Base-by-base conservation (phyloP, 371 early-diverging fungal species). In the Amoeboaphelidium protococcarum region DNA sequence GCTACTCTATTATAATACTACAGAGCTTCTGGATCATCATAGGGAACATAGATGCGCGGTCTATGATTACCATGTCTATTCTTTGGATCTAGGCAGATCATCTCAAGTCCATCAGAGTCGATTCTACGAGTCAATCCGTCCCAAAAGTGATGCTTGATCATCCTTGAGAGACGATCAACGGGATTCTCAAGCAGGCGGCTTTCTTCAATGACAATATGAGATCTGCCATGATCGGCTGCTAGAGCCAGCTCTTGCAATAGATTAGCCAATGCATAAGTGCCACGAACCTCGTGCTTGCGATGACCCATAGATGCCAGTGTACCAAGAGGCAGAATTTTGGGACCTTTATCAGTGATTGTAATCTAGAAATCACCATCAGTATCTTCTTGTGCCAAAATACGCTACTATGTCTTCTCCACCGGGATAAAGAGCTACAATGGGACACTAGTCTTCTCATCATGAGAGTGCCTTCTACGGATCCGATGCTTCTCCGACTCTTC, bases 321-420 rank as follows among this genome's bases (percentile, higher is more conserved):
- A 19, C 82, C 83, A 23, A 94, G 67, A 1, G 71, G 65, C 53
- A 94, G 71, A 1, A 75, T 66, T 54, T 91, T 94, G 23, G 95
- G 91, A 0, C 95, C 95, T 3, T 65, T 52, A 60, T 94, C 95
- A 42, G 80, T 73, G 44, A 94, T 66, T 0, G 92, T 94, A 53
- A 94, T 88, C 57, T 90, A 91, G 52, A 68, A 78, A 54, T 94
- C 84, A 19, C 83, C 84, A 59, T 90, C 82, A 0, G 89, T 86
- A 59, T 94, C 95, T 60, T 94, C 92, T 55, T 94, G 92, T 47
- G 66, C 74, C 26, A 94, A 61, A 13, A 94, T 69, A 25, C 61
- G 57, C 12, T 47, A 60, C 60, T 31, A 16, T 10, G 16, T 16
- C 6, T 31, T 16, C 16, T 31, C 37, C 6, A 31, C 37, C n/a